Evolutionary conservation across 1,284 basidiomycete species (phyloP).

Genomic region (Pseudozyma flocculosa): DNA sequence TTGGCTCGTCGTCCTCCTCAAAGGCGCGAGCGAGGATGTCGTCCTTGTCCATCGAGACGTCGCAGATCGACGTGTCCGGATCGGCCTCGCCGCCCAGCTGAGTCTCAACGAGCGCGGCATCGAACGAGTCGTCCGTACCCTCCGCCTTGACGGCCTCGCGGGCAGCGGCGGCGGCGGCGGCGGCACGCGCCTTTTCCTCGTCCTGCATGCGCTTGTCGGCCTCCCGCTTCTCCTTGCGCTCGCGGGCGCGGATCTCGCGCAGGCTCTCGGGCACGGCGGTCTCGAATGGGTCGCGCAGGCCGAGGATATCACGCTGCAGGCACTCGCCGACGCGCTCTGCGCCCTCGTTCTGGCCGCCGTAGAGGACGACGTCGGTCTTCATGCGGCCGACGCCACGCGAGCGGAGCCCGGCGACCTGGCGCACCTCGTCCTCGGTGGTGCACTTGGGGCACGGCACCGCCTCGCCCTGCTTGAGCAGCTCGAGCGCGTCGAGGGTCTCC

Average conservation of each 20-base stretch:
- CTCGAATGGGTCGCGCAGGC: conserved; percentile 53
- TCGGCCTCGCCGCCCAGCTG: too few relatives aligned
- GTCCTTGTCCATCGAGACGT: conserved; percentile 11
- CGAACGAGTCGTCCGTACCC: too few relatives aligned
- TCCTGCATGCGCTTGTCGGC: conserved; percentile 11
- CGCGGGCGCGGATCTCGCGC: conserved; percentile 35
- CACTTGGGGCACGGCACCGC: conserved; percentile 80
- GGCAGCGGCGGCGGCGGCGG: too few relatives aligned
- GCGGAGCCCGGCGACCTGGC: conserved; percentile 75
- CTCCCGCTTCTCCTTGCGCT: conserved; percentile 32
- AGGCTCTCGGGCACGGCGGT: conserved; percentile 49
- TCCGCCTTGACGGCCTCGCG: too few relatives aligned
- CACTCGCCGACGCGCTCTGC: conserved; percentile 71
- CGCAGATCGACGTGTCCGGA: too few relatives aligned
- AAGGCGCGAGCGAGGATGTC: conserved; percentile 36
- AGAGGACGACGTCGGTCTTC: conserved; percentile 83
- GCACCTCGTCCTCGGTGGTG: conserved; percentile 68
- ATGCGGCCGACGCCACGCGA: conserved; percentile 77
- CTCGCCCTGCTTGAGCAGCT: conserved; percentile 61
- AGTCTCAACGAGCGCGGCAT: too few relatives aligned
- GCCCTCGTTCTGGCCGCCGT: conserved; percentile 81
- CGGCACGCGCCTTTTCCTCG: too few relatives aligned
- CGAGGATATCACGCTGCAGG: conserved; percentile 53
- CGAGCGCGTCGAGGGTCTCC: conserved; percentile 35
- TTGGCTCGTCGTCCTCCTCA: conserved; percentile 16